Evolutionary conservation across 2,329 filamentous ascomycete species (phyloP).

Genomic region (Davidsoniella virescens): DNA sequence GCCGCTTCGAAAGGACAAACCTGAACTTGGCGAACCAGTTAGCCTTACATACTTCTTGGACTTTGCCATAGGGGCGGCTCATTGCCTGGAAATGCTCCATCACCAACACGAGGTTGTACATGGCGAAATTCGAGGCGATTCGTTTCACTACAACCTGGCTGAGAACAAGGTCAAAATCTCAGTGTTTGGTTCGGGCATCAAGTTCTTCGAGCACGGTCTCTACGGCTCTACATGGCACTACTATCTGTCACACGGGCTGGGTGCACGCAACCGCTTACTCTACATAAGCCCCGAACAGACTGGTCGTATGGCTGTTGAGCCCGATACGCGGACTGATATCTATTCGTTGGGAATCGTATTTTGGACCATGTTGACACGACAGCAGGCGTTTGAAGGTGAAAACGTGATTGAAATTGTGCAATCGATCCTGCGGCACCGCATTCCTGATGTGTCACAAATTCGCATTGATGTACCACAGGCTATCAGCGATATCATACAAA

Average conservation of each 20-base stretch:
- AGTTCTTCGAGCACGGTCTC: slow-evolving; percentile 81
- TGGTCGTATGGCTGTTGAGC: slow-evolving; percentile 79
- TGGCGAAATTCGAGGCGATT: slow-evolving; percentile 78
- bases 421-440: slow-evolving; percentile 63
- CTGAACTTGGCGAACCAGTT: slow-evolving; percentile 40
- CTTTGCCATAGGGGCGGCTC: slow-evolving; percentile 75
- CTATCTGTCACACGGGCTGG: slow-evolving; percentile 58
- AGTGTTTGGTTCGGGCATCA: slow-evolving; percentile 71
- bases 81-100: slow-evolving; percentile 81
- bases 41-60: slow-evolving; percentile 66
- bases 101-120: slow-evolving; percentile 76
- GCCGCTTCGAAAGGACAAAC: slow-evolving; percentile 27
- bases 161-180: slow-evolving; percentile 59
- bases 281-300: slow-evolving; percentile 94
- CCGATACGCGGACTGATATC: slow-evolving; percentile 82
- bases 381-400: slow-evolving; percentile 62
- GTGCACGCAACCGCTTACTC: slow-evolving; percentile 74
- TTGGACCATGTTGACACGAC: slow-evolving; percentile 69
- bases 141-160: slow-evolving; percentile 70
- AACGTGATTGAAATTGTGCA: slow-evolving; percentile 83
- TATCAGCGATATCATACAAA: slow-evolving; percentile 68
- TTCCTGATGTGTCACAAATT: slow-evolving; percentile 60
- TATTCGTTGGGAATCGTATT: slow-evolving; percentile 83
- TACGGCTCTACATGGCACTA: slow-evolving; percentile 73
- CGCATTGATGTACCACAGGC: slow-evolving; percentile 74